A percentile compares a stretch with the other conserved stretches of the same genome.
phyloP scores from a whole-genome alignment of 345 rosid genomes.

The Heritiera littoralis region DNA sequence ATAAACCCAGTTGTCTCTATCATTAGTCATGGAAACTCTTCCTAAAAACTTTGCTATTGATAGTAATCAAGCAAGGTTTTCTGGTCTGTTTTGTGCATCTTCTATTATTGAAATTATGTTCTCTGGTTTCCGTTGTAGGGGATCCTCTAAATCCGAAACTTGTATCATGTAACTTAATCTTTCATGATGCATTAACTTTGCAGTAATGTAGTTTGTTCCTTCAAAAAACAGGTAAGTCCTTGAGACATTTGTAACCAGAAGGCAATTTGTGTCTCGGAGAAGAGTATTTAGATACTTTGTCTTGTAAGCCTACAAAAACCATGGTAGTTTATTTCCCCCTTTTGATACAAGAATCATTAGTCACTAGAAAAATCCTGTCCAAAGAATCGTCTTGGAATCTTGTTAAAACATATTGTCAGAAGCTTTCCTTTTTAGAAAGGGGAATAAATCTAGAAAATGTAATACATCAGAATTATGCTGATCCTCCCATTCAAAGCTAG shows the following conservation, averaged over 20 bases:
- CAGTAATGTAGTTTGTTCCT: slow-evolving; percentile 4
- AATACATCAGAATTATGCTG: background rate
- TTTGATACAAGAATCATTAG: background rate
- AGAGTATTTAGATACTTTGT: background rate
- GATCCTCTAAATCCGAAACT: background rate
- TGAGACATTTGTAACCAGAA: background rate
- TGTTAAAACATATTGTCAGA: background rate
- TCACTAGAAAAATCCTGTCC: background rate
- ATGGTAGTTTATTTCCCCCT: background rate
- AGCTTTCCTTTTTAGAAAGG: background rate
- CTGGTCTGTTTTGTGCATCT: background rate
- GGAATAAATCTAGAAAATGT: background rate
- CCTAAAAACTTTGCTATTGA: background rate
- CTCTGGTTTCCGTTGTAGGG: background rate
- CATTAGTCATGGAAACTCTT: background rate
- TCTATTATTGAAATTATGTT: background rate
- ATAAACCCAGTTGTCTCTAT: background rate
- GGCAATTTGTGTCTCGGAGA: background rate
- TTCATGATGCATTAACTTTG: background rate
- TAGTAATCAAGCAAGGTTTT: background rate
- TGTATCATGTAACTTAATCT: background rate
- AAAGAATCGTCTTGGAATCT: background rate
- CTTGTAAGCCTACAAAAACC: background rate
- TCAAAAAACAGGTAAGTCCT: background rate
- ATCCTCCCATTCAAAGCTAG: background rate